phyloP scores from a whole-genome alignment of 2,329 filamentous ascomycete species.

The Proliferodiscus dingleyae region DNA sequence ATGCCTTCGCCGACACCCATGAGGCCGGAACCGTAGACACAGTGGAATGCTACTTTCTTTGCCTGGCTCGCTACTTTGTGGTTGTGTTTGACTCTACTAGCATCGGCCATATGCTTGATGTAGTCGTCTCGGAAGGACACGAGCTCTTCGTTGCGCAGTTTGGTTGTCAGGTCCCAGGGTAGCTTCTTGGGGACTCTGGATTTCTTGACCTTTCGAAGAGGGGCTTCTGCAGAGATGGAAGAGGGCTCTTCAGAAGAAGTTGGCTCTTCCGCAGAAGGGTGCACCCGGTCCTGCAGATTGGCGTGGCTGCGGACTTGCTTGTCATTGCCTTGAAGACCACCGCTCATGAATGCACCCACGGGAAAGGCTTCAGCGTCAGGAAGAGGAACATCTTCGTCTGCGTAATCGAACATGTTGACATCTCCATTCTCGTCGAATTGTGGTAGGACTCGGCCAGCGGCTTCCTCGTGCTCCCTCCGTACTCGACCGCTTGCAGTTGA shows the following conservation, averaged over 20 bases:
- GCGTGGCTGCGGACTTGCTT: conserved; percentile 22
- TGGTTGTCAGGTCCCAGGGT: conserved; percentile 42
- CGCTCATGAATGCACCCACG: conserved; percentile 19
- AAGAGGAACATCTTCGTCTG: conserved; percentile 30
- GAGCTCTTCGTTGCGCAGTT: conserved; percentile 52
- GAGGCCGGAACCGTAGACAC: conserved; percentile 53
- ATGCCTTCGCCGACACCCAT: conserved; percentile 47
- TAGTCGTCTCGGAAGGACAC: conserved; percentile 55
- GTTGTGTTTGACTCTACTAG: conserved; percentile 38
- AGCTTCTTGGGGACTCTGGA: conserved; percentile 36
- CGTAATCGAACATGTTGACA: conserved; percentile 21
- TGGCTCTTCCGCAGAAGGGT: conserved; percentile 18
- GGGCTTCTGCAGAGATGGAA: conserved; percentile 36
- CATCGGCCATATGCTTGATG: conserved; percentile 52
- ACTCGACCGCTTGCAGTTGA: conserved; percentile 36
- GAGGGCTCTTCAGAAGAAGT: conserved; percentile 25
- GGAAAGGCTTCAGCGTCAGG: conserved; percentile 30
- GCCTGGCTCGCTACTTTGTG: conserved; percentile 41
- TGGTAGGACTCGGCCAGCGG: conserved; percentile 23
- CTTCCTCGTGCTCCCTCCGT: conserved; percentile 40
- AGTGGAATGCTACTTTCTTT: conserved; percentile 59
- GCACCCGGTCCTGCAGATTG: conserved; percentile 17
- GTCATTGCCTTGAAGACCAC: conserved; percentile 17
- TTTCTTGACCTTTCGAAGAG: conserved; percentile 31
- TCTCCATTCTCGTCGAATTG: conserved; percentile 28